Conservation (phyloP, 306 rosid genomes). For the Hippophae gyantsensis region DNA sequence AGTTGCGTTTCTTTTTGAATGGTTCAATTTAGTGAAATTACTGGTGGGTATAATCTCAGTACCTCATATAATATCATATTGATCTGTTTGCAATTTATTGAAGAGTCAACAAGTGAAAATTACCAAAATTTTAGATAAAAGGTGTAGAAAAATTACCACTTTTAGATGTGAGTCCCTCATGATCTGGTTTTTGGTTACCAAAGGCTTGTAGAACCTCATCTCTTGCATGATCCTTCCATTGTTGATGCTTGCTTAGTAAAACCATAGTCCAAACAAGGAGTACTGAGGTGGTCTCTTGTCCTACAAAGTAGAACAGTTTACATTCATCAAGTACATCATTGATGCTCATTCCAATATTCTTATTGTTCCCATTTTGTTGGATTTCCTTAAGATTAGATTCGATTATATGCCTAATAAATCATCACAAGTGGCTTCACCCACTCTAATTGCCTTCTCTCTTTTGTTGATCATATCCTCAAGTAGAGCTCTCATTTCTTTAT, state of each 20-base stretch:
- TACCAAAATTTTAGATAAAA: not conserved
- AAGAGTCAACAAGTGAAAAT: not conserved
- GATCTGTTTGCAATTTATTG: constrained; percentile 19
- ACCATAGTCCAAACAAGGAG: constrained; percentile 49
- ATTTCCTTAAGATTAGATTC: constrained; percentile 41
- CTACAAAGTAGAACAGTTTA: constrained; percentile 44
- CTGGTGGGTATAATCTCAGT: constrained; percentile 42
- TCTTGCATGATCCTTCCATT: constrained; percentile 52
- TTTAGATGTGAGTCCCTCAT: constrained; percentile 41
- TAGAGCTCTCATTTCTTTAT: constrained; percentile 13
- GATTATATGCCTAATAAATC: constrained; percentile 23
- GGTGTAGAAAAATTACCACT: constrained; percentile 30
- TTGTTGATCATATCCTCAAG: constrained; percentile 24
- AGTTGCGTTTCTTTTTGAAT: constrained; percentile 21
- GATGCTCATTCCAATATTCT: constrained; percentile 30
- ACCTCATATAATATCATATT: constrained; percentile 45
- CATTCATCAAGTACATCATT: constrained; percentile 44
- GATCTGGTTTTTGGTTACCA: constrained; percentile 29
- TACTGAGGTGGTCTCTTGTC: constrained; percentile 47
- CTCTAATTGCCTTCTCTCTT: constrained; percentile 20
- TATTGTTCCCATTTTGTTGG: constrained; percentile 26
- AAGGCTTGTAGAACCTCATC: constrained; percentile 41
- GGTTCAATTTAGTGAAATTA: not conserved
- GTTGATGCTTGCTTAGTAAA: constrained; percentile 20
- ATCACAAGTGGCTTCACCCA: constrained; percentile 23